Conservation (phyloP, 2,329 filamentous ascomycete genomes). For the Botrytis fabae region DNA sequence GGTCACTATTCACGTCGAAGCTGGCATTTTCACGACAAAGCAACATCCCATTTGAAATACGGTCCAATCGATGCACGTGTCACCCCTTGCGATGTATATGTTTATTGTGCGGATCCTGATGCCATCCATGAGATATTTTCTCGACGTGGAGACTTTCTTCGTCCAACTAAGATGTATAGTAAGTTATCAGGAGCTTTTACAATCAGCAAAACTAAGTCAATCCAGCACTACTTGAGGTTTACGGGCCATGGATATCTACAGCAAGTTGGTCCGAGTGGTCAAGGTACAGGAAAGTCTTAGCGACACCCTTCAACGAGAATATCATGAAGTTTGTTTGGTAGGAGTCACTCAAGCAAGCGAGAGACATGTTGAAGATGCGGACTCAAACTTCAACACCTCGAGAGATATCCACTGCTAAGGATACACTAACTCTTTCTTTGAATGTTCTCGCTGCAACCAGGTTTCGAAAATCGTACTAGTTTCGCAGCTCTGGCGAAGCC, state of each 20-base stretch:
- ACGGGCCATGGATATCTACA: neutral
- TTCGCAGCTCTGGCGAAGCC: neutral
- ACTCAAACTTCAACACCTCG: neutral
- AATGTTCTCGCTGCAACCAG: conserved; percentile 5
- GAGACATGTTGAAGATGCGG: neutral
- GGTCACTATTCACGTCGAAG: conserved; percentile 6
- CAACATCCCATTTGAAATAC: conserved; percentile 13
- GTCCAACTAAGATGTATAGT: conserved; percentile 11
- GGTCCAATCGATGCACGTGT: conserved; percentile 1
- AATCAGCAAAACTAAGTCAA: neutral
- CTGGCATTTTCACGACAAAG: conserved; percentile 10
- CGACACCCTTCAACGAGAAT: conserved; percentile 1
- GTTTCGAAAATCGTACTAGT: neutral
- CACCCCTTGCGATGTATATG: conserved; percentile 5
- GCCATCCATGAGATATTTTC: conserved; percentile 6
- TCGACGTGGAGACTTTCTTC: conserved; percentile 2
- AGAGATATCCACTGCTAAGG: conserved; percentile 1
- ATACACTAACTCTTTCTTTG: conserved; percentile 10
- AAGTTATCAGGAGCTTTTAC: neutral
- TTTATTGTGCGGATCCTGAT: conserved; percentile 9
- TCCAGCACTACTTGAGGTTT: neutral
- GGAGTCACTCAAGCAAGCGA: conserved; percentile 1
- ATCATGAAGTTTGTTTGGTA: conserved; percentile 13
- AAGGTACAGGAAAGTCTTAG: neutral
- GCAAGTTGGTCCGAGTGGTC: conserved; percentile 5